Evolutionary conservation across 139 green algal genomes (phyloP).

Genomic region (Coelastrella sp.): DNA sequence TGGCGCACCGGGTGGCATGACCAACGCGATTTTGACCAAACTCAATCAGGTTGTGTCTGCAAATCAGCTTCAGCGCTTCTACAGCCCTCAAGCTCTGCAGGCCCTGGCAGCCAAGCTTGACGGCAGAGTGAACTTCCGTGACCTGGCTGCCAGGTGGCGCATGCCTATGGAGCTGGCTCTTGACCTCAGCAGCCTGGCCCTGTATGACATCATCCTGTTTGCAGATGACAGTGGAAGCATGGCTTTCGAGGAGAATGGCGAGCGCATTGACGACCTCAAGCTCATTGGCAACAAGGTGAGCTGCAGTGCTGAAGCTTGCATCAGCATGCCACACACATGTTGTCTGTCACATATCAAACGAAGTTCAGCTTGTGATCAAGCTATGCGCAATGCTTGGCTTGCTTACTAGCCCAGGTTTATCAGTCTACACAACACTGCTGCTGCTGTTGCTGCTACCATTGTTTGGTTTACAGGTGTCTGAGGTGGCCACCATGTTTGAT

Average conservation of each 20-base stretch:
- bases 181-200: conserved; percentile 22
- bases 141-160: conserved; percentile 38
- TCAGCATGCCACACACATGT: too few relatives aligned
- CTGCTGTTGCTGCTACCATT: too few relatives aligned
- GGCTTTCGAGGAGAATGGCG: conserved; percentile 49
- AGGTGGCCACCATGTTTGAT: conserved; percentile 50
- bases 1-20: conserved; percentile 1
- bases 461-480: conserved; percentile 18
- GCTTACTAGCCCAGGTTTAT: too few relatives aligned
- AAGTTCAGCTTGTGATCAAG: too few relatives aligned
- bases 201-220: conserved; percentile 44
- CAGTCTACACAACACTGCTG: too few relatives aligned
- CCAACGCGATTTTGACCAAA: neutral
- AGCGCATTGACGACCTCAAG: conserved; percentile 53
- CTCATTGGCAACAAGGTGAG: conserved; percentile 35
- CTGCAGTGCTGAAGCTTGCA: neutral
- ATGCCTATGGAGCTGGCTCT: conserved; percentile 42
- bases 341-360: too few relatives aligned
- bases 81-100: conserved; percentile 30
- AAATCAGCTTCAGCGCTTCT: conserved; percentile 52
- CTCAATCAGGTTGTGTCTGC: neutral
- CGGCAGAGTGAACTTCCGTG: conserved; percentile 41
- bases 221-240: conserved; percentile 45
- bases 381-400: too few relatives aligned
- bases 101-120: conserved; percentile 29